A percentile compares a stretch with the other conserved stretches of the same genome.
phyloP scores from a whole-genome alignment of 805 yeast species.

The Tetrapisispora namnaoensis region DNA sequence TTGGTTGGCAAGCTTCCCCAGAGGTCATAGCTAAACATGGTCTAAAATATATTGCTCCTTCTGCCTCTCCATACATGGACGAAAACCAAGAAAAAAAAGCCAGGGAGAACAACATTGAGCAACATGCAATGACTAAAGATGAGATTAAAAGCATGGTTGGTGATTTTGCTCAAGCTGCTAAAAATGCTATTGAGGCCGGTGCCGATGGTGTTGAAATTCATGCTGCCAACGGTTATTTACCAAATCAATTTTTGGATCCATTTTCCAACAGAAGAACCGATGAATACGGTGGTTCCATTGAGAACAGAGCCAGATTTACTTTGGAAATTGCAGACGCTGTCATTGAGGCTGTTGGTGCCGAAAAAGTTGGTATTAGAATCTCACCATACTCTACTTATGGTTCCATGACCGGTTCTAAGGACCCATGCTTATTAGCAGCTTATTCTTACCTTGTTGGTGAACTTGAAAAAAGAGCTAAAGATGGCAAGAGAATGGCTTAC shows the following conservation, averaged over 20 bases:
- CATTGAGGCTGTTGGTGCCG: slow-evolving; percentile 42
- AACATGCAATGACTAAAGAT: slow-evolving; percentile 23
- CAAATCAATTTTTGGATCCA: slow-evolving; percentile 44
- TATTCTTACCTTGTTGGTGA: slow-evolving; percentile 33
- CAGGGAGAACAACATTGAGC: slow-evolving; percentile 20
- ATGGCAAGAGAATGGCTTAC: slow-evolving; percentile 31
- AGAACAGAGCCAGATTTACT: slow-evolving; percentile 36
- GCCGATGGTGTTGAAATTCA: slow-evolving; percentile 60
- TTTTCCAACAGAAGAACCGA: slow-evolving; percentile 38
- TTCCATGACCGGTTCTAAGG: slow-evolving; percentile 28
- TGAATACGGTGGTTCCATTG: slow-evolving; percentile 45
- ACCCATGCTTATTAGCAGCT: slow-evolving; percentile 28
- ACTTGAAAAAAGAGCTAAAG: slow-evolving; percentile 29
- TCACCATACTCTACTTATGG: slow-evolving; percentile 38
- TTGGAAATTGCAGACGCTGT: slow-evolving; percentile 42
- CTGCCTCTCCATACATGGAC: slow-evolving; percentile 27
- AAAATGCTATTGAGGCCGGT: slow-evolving; percentile 26
- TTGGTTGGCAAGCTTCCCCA: slow-evolving; percentile 36
- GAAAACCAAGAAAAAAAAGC: slow-evolving; percentile 30
- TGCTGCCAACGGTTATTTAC: slow-evolving; percentile 54
- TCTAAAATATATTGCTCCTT: slow-evolving; percentile 31
- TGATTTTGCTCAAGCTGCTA: slow-evolving; percentile 39
- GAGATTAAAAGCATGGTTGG: slow-evolving; percentile 34
- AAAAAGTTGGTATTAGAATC: slow-evolving; percentile 38
- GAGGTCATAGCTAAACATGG: slow-evolving; percentile 29